Evolutionary conservation across 768 basidiomycete genomes (phyloP), one percentile per base, ranked within the genome.

Genomic region (Pisolithus sp.): DNA sequence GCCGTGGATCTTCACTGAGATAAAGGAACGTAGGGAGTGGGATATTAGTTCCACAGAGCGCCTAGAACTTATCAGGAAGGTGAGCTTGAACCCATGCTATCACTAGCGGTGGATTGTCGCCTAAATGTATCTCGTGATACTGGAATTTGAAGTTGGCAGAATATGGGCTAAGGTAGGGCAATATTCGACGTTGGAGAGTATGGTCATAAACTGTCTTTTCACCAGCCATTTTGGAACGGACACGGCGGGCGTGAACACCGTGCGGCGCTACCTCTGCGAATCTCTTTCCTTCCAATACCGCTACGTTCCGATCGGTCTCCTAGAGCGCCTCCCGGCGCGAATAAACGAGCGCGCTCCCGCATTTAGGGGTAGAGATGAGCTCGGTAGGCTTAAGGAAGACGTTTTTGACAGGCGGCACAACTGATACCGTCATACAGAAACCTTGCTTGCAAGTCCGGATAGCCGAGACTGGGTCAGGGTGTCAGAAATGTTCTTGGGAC

Each of bases 281-380:
- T 85, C 92, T 0, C 76, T 99, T 2, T 95, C 93, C 0, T 99
- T 98, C 77, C 91, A 93, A 62, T 87, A 95, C 67, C 90, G 96
- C 42, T 99, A 99, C 64, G 73, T 97, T 44, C 96, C 96, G 7
- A 85, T 98, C 44, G 96, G 96, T 0, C 72, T 99, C 7, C 78
- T 98, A 18, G 94, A 99, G 65, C 71, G 63, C 1, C 71, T 93
- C 23, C 93, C 95, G 0, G 80, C 76, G 3, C 76, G 78, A 53
- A 82, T 99, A 58, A 98, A 98, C 63, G 94, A 98, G 51, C 82
- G 96, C 10, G 83, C 94, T 0, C 91, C 92, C 0, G 81, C 88
- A 0, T 98, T 89, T 72, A 75, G 77, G 12, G 95, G 95, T 2
- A 80, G 96, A 20, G 82, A 86, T 68, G 93, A 96, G 43, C 77